These are phyloP conservation scores for Cutaneotrichosporon sp. DNA, from an alignment of 1,284 basidiomycete genomes.

Conservation along the genomic window DNA sequence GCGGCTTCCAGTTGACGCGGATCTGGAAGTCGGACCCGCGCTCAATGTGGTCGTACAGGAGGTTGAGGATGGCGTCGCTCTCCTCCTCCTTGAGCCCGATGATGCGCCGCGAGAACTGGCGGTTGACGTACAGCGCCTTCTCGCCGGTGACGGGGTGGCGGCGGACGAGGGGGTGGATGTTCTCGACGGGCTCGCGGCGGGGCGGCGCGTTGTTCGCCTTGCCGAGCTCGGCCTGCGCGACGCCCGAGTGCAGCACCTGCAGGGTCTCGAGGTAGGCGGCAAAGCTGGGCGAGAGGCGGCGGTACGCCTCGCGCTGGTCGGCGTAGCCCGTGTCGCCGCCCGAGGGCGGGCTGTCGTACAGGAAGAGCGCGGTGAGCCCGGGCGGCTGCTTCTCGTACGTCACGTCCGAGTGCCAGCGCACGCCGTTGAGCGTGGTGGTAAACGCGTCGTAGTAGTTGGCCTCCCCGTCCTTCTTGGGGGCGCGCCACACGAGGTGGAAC, in stretches of 20 bases:
- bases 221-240: conserved; percentile 61
- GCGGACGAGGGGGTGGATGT: conserved; percentile 55
- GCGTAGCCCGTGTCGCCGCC: conserved; percentile 74
- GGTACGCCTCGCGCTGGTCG: conserved; percentile 59
- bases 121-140: conserved; percentile 54
- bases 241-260: conserved; percentile 65
- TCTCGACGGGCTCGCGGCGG: conserved; percentile 68
- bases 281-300: conserved; percentile 69
- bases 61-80: conserved; percentile 64
- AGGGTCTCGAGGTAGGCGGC: conserved; percentile 65
- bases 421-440: conserved; percentile 45
- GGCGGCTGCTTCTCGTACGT: conserved; percentile 87
- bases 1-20: conserved; percentile 56
- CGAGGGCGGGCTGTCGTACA: conserved; percentile 65
- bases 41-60: conserved; percentile 60
- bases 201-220: conserved; percentile 60
- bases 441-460: background rate
- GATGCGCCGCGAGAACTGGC: conserved; percentile 64
- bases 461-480: conserved; percentile 2
- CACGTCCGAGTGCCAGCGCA: conserved; percentile 73
- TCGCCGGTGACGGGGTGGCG: conserved; percentile 45
- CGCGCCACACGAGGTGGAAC: conserved; percentile 59
- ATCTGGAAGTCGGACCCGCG: conserved; percentile 59
- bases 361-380: conserved; percentile 79
- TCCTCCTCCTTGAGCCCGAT: conserved; percentile 70